A percentile compares a stretch with the other conserved stretches of the same genome.
Conservation (phyloP, 208 protist genomes). For the Leishmania major region DNA sequence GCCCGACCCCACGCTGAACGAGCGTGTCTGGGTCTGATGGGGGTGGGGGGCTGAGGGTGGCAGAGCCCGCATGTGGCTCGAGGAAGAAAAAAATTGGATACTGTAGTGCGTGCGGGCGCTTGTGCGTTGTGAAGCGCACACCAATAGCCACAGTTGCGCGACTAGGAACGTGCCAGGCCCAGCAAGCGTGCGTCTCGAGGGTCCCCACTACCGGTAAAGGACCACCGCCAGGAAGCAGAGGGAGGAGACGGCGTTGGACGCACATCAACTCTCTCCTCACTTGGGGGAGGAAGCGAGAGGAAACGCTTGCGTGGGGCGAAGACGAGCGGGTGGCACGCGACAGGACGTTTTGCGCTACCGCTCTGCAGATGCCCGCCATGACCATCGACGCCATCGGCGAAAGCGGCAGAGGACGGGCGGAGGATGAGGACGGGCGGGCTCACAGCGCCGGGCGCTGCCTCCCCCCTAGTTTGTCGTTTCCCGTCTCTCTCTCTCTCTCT, state of each 20-base stretch:
- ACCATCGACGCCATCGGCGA: background rate
- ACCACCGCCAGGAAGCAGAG: background rate
- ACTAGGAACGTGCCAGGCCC: background rate
- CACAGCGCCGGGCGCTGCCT: background rate
- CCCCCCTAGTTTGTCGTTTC: background rate
- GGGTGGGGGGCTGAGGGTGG: background rate
- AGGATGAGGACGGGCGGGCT: background rate
- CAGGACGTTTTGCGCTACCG: background rate
- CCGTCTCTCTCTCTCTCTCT: background rate
- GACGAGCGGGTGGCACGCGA: background rate
- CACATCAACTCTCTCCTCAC: background rate
- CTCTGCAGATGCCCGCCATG: background rate
- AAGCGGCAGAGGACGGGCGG: background rate
- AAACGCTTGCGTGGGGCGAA: background rate
- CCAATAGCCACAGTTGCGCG: background rate
- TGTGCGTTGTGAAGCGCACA: background rate
- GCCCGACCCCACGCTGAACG: conserved; percentile 58
- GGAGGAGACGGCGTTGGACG: background rate
- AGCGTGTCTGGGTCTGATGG: conserved; percentile 71
- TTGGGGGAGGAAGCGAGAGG: background rate
- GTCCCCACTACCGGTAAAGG: background rate
- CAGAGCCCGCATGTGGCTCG: background rate
- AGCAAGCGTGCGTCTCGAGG: background rate
- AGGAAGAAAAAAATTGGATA: background rate
- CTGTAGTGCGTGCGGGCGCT: background rate